Percentiles rank a stretch among this genome's conserved stretches.
Evolutionary conservation across 495 filamentous ascomycete genomes (phyloP).

Genomic region (Sphaerosporella brunnea): DNA sequence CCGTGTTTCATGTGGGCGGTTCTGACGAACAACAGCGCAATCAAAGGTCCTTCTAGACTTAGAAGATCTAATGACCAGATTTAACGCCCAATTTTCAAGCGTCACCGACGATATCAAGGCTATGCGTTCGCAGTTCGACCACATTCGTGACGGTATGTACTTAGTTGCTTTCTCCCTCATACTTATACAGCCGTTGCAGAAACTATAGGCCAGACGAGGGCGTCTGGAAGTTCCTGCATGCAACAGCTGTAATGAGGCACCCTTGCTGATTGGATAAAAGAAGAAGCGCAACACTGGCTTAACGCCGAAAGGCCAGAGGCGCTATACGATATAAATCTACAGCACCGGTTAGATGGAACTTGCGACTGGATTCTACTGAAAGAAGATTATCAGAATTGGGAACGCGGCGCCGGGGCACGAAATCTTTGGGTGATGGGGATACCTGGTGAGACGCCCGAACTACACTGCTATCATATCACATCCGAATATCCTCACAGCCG

Average conservation of each 20-base stretch:
- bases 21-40: neutral
- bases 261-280: neutral
- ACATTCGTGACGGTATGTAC: conserved; percentile 1
- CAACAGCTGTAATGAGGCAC: no score
- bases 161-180: neutral
- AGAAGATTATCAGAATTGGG: neutral
- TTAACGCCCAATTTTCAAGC: neutral
- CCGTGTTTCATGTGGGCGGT: neutral
- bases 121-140: neutral
- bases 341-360: neutral
- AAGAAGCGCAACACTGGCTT: conserved; percentile 4
- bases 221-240: no score
- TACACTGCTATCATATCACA: no score
- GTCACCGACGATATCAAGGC: neutral
- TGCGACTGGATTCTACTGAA: conserved; percentile 5
- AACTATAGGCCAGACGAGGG: no score
- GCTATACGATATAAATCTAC: neutral
- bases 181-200: no score
- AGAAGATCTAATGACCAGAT: neutral
- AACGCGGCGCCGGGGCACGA: neutral
- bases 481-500: no score
- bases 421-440: conserved; percentile 5
- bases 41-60: neutral
- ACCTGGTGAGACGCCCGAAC: conserved; percentile 3
- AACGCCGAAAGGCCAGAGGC: neutral